Base-by-base conservation (phyloP, 1,284 basidiomycete species). In the Apiotrichum sp. region DNA sequence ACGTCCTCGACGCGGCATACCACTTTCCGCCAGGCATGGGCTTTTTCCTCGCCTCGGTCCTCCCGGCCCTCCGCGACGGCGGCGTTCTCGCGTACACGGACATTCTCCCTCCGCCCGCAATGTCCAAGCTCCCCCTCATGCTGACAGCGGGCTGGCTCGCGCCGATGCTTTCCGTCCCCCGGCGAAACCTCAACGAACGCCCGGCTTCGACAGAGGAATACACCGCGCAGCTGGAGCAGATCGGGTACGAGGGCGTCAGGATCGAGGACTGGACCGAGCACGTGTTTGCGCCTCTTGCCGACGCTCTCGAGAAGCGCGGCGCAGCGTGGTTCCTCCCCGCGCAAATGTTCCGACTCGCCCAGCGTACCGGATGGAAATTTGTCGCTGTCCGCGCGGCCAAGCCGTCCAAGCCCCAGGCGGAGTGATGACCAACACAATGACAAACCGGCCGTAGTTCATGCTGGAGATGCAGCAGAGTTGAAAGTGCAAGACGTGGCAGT, bases 1-100 rank as follows among this genome's bases (percentile, higher is more conserved):
- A 74, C 62, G 66, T 84, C 5, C 77, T 87, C 33, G 86, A 88
- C 66, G 86, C 85, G 57, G 84, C 85, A 2, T 87, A 86, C 67
- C 86, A 88, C 68, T 86, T 86, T 68, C 67, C 78, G 7, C 82
- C 83, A 1, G 79, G 84, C 22, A 56, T 69, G 13, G 58, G 58
- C 4, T 82, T 84, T 63, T 78, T 87, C 35, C 65, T 71, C 7
- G 81, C 84, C 61, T 69, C 78, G 1, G 78, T 80, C 59, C 52
- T 57, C 3, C 78, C 59, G 1, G 57, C 78, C 40, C 78, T 87
- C 1, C 65, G 67, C 0, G 75, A 77, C 5, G 80, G 80, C 1
- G 84, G 85, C 11, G 74, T 78, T 11, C 72, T 87, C 49, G 83
- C 82, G 3, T 80, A 86, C 13, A 85, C 84, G 7, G 86, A 87